Conservation (phyloP, 352 stramenopile genomes). For the Globisporangium rhizosaccharum region DNA sequence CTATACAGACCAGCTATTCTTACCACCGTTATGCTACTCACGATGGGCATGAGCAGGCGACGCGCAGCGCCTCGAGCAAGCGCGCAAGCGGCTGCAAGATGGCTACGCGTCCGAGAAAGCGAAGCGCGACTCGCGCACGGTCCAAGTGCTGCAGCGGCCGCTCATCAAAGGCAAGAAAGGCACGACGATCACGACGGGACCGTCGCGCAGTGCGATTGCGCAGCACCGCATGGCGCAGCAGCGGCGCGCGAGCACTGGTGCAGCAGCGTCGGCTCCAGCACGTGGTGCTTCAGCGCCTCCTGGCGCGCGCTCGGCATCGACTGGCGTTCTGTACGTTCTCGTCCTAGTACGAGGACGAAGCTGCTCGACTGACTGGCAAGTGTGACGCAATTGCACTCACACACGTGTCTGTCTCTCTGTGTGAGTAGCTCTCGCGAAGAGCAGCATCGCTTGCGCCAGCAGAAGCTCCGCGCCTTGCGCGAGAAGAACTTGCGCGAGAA, state of each 20-base stretch:
- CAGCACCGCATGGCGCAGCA: slow-evolving; percentile 34
- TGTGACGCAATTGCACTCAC: neutral
- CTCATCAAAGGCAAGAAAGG: slow-evolving; percentile 44
- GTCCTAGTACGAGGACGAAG: neutral
- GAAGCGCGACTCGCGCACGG: slow-evolving; percentile 63
- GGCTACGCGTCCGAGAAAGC: slow-evolving; percentile 67
- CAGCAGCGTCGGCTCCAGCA: slow-evolving; percentile 23
- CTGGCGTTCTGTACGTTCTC: neutral
- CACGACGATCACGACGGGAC: slow-evolving; percentile 57
- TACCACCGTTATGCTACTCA: too few species aligned
- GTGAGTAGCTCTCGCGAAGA: slow-evolving; percentile 43
- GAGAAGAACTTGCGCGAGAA: slow-evolving; percentile 20
- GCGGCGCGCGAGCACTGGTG: slow-evolving; percentile 13
- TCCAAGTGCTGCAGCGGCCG: slow-evolving; percentile 65
- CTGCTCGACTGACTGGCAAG: neutral
- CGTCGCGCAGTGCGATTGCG: slow-evolving; percentile 46
- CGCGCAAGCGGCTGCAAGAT: slow-evolving; percentile 67
- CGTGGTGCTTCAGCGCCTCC: slow-evolving; percentile 1
- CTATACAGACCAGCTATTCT: neutral
- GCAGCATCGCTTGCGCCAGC: slow-evolving; percentile 44
- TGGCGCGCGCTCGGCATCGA: neutral
- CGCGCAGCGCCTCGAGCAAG: slow-evolving; percentile 53
- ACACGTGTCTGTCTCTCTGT: slow-evolving; percentile 5
- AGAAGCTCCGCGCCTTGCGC: slow-evolving; percentile 18
- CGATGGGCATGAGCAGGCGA: slow-evolving; percentile 11